Percentiles rank a stretch among this genome's conserved stretches.
Conservation (phyloP, 2,329 filamentous ascomycete genomes). For the Cercospora zeae-maydis region DNA sequence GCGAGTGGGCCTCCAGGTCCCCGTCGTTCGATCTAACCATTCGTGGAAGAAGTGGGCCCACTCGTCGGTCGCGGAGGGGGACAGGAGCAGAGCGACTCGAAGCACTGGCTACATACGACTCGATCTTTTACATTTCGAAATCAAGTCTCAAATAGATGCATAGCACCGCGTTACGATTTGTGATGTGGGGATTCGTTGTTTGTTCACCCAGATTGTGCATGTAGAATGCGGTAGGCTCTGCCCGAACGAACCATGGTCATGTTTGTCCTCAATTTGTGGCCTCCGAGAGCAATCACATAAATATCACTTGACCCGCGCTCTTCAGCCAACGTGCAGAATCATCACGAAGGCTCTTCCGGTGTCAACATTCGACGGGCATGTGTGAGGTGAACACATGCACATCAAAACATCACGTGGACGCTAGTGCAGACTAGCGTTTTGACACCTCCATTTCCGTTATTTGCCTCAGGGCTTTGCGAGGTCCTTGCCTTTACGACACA, state of each 20-base stretch:
- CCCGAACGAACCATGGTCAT: background rate
- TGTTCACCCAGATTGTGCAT: background rate
- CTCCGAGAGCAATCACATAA: background rate
- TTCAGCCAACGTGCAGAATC: background rate
- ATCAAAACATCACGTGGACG: background rate
- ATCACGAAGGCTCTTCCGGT: background rate
- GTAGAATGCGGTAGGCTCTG: background rate
- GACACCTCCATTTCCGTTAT: slow-evolving; percentile 1
- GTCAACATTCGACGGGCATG: background rate
- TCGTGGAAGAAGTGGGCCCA: background rate
- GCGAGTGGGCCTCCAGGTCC: no score
- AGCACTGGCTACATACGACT: background rate
- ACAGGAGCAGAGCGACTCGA: background rate
- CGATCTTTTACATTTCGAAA: background rate
- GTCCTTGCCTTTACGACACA: background rate
- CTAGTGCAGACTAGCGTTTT: slow-evolving; percentile 1
- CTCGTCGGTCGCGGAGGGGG: background rate
- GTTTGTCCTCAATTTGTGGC: background rate
- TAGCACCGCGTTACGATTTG: background rate
- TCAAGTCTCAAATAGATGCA: background rate
- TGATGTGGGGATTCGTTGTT: background rate
- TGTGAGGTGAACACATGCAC: background rate
- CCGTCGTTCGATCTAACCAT: background rate
- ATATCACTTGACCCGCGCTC: background rate
- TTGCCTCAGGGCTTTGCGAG: background rate